phyloP scores from a whole-genome alignment of 805 yeast species.

The Sugiyamaella mastotermitis region DNA sequence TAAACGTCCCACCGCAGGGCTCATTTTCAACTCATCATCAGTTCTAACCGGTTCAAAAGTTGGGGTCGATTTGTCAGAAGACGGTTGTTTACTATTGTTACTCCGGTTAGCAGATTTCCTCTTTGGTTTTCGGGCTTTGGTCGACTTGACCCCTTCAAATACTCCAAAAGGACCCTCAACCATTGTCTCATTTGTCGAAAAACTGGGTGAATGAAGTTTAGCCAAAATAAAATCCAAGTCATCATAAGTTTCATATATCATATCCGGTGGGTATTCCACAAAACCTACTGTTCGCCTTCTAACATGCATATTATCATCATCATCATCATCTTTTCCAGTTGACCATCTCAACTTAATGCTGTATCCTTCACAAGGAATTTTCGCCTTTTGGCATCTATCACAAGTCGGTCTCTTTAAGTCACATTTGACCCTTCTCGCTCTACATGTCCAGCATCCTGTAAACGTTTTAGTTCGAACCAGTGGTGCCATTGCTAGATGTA shows the following conservation, averaged over 20 bases:
- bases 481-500: no score
- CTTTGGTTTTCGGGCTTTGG: slow-evolving; percentile 1
- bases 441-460: slow-evolving; percentile 85
- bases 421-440: slow-evolving; percentile 75
- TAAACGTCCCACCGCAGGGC: no score
- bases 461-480: slow-evolving; percentile 58
- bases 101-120: not conserved
- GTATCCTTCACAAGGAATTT: slow-evolving; percentile 73
- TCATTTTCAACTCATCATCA: no score
- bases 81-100: not conserved
- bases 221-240: slow-evolving; percentile 73
- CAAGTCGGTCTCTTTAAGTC: slow-evolving; percentile 69
- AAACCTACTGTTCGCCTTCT: slow-evolving; percentile 64
- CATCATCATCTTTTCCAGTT: slow-evolving; percentile 18
- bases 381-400: slow-evolving; percentile 60
- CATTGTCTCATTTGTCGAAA: slow-evolving; percentile 42
- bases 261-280: slow-evolving; percentile 60
- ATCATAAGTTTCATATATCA: slow-evolving; percentile 62
- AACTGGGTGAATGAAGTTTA: slow-evolving; percentile 43
- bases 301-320: slow-evolving; percentile 43
- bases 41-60: no score
- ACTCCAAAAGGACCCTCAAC: slow-evolving; percentile 80
- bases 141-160: slow-evolving; percentile 42
- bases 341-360: slow-evolving; percentile 77
- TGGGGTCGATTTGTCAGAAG: no score